These are phyloP conservation scores for Euphorbia pulcherrima DNA, from an alignment of 345 rosid genomes.

Conservation along the genomic window DNA sequence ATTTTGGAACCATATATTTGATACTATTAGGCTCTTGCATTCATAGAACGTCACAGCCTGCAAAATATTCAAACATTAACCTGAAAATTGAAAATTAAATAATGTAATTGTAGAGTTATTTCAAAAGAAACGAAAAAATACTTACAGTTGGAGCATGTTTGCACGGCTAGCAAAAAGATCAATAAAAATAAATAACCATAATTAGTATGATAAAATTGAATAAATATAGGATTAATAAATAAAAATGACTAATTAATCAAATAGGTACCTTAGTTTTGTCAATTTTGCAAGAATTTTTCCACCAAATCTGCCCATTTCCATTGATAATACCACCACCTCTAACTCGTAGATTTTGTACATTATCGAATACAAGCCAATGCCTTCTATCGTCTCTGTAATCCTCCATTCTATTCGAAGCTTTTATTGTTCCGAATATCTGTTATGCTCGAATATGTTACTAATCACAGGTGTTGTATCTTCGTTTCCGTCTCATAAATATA, in stretches of 20 bases:
- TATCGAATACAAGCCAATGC: conserved; percentile 57
- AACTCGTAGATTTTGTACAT: conserved; percentile 48
- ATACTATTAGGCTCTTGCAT: conserved; percentile 56
- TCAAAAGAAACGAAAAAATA: background rate
- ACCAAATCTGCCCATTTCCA: conserved; percentile 82
- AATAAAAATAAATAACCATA: background rate
- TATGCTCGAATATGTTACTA: background rate
- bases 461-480: background rate
- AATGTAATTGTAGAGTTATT: background rate
- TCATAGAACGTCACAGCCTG: conserved; percentile 73
- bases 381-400: conserved; percentile 46
- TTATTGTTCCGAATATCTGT: conserved; percentile 65
- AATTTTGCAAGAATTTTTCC: conserved; percentile 84
- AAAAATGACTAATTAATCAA: background rate
- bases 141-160: conserved; percentile 77
- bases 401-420: conserved; percentile 46
- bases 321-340: conserved; percentile 84
- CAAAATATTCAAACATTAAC: background rate
- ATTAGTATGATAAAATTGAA: background rate
- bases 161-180: conserved; percentile 58
- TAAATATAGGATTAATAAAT: background rate
- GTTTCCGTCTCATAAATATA: too few species aligned
- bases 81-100: background rate
- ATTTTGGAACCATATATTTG: conserved; percentile 54
- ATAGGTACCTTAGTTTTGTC: conserved; percentile 54